A percentile compares a stretch with the other conserved stretches of the same genome.
Evolutionary conservation across 2,329 filamentous ascomycete species (phyloP).

Genomic region (Fusarium odoratissimum): DNA sequence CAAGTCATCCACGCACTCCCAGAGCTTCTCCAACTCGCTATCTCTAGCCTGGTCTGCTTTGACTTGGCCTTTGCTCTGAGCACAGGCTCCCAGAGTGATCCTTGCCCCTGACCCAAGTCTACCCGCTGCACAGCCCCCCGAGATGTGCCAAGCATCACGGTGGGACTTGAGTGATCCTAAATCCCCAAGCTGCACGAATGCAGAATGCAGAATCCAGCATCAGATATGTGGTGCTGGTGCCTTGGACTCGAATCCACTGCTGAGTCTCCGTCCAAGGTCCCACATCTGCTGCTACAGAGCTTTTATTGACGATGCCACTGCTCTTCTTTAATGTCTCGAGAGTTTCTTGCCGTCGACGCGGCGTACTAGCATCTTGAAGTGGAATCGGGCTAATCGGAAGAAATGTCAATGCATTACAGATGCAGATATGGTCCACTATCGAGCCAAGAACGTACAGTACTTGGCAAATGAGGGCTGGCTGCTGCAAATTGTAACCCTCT

Average conservation of each 20-base stretch:
- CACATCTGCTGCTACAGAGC: constrained; percentile 30
- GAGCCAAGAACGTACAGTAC: constrained; percentile 20
- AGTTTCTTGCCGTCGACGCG: constrained; percentile 15
- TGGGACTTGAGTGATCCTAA: constrained; percentile 37
- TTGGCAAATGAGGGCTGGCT: constrained; percentile 32
- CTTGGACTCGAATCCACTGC: constrained; percentile 32
- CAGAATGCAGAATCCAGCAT: constrained; percentile 19
- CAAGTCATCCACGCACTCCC: constrained; percentile 36
- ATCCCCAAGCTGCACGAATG: constrained; percentile 40
- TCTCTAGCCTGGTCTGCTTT: constrained; percentile 13
- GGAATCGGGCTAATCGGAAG: constrained; percentile 26
- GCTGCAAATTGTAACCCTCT: constrained; percentile 29
- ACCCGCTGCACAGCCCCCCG: constrained; percentile 47
- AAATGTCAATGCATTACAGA: constrained; percentile 26
- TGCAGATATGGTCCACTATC: constrained; percentile 34
- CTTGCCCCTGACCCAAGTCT: constrained; percentile 39
- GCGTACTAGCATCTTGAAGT: constrained; percentile 21
- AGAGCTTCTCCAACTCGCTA: constrained; percentile 30
- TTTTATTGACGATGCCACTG: constrained; percentile 9
- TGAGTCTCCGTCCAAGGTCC: constrained; percentile 28
- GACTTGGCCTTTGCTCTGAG: constrained; percentile 21
- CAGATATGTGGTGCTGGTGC: constrained; percentile 39
- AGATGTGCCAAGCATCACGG: constrained; percentile 43
- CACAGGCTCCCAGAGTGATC: constrained; percentile 34
- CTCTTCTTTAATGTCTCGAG: constrained; percentile 27